A percentile compares a stretch with the other conserved stretches of the same genome.
Conservation (phyloP, 106 monocot species). For the Platanthera zijinensis region DNA sequence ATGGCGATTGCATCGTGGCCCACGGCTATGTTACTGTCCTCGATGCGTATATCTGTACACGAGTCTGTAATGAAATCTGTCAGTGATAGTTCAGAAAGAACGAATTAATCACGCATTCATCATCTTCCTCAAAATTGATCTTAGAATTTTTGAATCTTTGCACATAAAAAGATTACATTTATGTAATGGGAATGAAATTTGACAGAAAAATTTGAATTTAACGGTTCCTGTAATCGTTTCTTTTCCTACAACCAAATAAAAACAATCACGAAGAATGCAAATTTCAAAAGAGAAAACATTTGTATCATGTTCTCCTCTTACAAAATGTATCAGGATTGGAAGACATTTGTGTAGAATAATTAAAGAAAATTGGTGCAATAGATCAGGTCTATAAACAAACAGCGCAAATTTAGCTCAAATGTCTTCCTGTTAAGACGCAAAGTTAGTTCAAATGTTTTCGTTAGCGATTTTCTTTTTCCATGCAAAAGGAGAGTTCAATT, state of each 20-base stretch:
- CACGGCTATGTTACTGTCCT: conserved; percentile 52
- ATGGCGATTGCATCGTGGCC: conserved; percentile 65
- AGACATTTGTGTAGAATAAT: no score
- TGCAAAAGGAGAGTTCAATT: no score
- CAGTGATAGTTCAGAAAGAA: not conserved
- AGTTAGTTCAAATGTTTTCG: no score
- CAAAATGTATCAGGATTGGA: no score
- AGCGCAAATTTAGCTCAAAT: no score
- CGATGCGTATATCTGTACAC: conserved; percentile 59
- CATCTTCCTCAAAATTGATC: not conserved
- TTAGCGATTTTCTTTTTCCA: no score
- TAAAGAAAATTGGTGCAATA: no score
- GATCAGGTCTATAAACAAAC: no score
- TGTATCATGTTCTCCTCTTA: no score
- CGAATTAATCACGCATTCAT: not conserved
- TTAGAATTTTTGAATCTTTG: not conserved
- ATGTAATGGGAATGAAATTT: not conserved
- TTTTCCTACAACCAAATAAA: not conserved
- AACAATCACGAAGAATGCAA: no score
- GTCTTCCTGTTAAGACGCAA: no score
- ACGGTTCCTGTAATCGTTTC: not conserved
- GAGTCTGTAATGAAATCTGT: conserved; percentile 47
- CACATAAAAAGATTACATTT: not conserved
- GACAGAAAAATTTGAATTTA: not conserved
- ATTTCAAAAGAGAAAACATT: no score